Evolutionary conservation across 257 asterid genomes (phyloP), one percentile per base, ranked within the genome.

Genomic region (Mentha longifolia): DNA sequence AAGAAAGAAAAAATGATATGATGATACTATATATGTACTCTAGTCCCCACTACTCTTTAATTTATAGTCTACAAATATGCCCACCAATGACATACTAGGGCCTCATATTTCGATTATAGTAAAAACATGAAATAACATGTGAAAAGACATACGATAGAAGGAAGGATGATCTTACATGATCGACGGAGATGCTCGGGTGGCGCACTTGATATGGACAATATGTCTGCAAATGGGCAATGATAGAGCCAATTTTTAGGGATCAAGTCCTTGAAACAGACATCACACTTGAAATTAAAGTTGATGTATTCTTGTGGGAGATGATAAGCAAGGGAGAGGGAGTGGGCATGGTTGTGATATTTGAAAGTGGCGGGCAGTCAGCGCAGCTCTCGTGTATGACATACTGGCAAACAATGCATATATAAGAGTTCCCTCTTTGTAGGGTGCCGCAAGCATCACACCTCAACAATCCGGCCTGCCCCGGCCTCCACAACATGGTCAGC

Each of bases 181-280:
- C 12, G 46, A 0, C 0, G 10, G 46, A 41, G 58, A 22, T 16
- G 30, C 1, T 51, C 1, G 30, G 43, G 6, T 31, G 6, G 58
- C 66, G 58, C 74, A 69, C 20, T 69, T 69, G 66, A 69, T 15
- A 28, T 69, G 74, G 13, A n/a, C 74, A 28, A 43, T 47, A 68
- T 52, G 52, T 17, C 63, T 35, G 52, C 73, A 67, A 52, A 2
- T 20, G 4, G 1, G 17, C 73, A 67, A 37, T 67, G 73, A 19
- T 67, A 67, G 17, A 10, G 35, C 67, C 67, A 61, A 6, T 41
- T 12, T 12, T 2, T 39, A 3, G 16, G 51, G 2, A 17, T 0
- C 4, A 61, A 17, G 0, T 6, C 11, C 51, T 61, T 61, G 5
- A 2, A 19, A 19, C 67, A 61, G 5, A 61, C 11, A 11, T 11